Evolutionary conservation across 208 protist species (phyloP), one percentile per base, ranked within the genome.

Genomic region (Angomonas desouzai): DNA sequence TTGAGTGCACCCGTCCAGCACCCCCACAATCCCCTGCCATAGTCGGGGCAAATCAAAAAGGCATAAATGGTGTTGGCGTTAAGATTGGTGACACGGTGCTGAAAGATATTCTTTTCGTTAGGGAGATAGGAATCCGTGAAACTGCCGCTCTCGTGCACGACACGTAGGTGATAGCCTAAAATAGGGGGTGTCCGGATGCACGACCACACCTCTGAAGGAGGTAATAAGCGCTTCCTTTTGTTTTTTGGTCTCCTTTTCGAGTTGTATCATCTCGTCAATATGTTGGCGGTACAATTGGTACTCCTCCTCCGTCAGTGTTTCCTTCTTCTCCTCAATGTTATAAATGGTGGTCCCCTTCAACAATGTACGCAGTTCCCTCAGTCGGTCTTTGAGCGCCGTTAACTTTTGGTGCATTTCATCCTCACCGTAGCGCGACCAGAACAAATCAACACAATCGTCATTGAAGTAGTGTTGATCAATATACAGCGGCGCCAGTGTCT

Each of bases 371-470:
- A 95, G 74, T 23, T 76, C 72, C 10, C 70, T 58, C 62, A 82
- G 77, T 36, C 71, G 62, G 40, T 79, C 66, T 43, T 77, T 68
- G 47, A 82, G 70, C 18, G 43, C 43, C 33, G 72, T 68, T 13
- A 82, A 59, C 20, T 55, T 3, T 3, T 6, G 29, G 22, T 58
- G 47, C 40, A 67, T 56, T 43, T 68, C 45, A 6, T 30, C 56
- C 11, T 56, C 59, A 10, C 77, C 63, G 27, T 71, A 57, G 55
- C 92, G 87, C 64, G 89, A 79, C 89, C 92, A 97, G 62, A 84
- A 93, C 22, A 97, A 72, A 66, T 92, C 93, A 56, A 96, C 92
- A 75, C 92, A 97, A 62, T 96, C 87, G 66, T 97, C 92, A 36
- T 88, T 87, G 67, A 95, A 93, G 47, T 88, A 81, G 62, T 70